Conservation (phyloP, 495 filamentous ascomycete species). For the Podospora anserina region DNA sequence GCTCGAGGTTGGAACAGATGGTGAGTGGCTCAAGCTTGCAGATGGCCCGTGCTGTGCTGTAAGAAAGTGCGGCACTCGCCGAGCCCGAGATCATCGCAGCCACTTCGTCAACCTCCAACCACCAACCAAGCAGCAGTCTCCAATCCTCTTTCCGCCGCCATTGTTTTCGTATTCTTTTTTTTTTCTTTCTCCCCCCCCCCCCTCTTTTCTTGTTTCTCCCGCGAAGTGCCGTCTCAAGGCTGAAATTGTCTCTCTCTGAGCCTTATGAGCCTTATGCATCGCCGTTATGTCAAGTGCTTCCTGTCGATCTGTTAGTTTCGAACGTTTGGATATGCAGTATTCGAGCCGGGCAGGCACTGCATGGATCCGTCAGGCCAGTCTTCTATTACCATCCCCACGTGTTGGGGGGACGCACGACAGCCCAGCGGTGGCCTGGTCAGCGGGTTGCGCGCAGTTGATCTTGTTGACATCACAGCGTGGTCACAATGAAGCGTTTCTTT, state of each 20-base stretch:
- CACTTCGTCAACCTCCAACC: conserved; percentile 1
- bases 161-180: not conserved
- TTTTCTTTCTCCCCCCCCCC: not conserved
- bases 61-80: conserved; percentile 1
- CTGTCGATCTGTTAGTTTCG: not conserved
- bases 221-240: not conserved
- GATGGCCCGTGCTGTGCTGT: not conserved
- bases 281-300: not conserved
- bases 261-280: not conserved
- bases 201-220: not conserved
- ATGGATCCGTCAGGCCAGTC: conserved; percentile 6
- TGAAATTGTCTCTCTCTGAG: not conserved
- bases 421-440: not conserved
- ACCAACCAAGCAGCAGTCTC: not conserved
- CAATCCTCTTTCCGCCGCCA: not conserved
- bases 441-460: not conserved
- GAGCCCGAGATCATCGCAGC: conserved; percentile 7
- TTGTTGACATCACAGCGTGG: not conserved
- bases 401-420: conserved; percentile 10
- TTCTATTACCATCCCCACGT: conserved; percentile 8
- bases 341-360: not conserved
- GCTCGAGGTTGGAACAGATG: not conserved
- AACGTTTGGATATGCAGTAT: conserved; percentile 3
- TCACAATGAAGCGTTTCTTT: conserved; percentile 2
- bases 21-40: no score